These are phyloP conservation scores for Tulasnella sp. DNA, from an alignment of 768 basidiomycete species.

Conservation along the genomic window DNA sequence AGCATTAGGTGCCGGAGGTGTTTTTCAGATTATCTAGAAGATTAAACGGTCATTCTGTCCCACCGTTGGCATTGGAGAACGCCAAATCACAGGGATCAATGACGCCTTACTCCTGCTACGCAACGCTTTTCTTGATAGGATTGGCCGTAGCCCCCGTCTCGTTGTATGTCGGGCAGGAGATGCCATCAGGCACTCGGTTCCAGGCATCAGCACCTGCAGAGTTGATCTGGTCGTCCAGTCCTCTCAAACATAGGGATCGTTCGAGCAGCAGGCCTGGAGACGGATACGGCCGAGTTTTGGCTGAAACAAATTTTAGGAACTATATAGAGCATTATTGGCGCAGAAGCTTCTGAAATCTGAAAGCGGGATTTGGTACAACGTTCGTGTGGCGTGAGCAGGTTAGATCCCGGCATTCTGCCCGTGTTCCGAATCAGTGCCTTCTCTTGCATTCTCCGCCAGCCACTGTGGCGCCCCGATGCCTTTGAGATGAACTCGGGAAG, in stretches of 20 bases:
- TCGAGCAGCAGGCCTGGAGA: constrained; percentile 69
- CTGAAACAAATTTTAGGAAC: constrained; percentile 39
- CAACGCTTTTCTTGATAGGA: constrained; percentile 76
- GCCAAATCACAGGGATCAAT: constrained; percentile 59
- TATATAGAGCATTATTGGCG: neutral
- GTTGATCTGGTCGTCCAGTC: constrained; percentile 79
- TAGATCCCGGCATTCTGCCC: neutral
- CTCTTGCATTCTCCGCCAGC: too few species aligned
- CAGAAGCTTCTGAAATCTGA: too few species aligned
- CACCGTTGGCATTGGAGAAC: constrained; percentile 42
- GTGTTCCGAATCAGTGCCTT: too few species aligned
- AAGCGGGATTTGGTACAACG: too few species aligned
- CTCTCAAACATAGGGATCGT: constrained; percentile 54
- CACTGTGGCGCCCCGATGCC: neutral
- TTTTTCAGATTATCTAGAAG: too few species aligned
- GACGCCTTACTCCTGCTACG: constrained; percentile 84
- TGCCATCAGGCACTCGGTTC: constrained; percentile 61
- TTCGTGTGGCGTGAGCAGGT: neutral
- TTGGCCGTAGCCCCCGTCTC: constrained; percentile 52
- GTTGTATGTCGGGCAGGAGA: constrained; percentile 46
- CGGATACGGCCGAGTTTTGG: constrained; percentile 71
- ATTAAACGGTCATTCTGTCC: constrained; percentile 21
- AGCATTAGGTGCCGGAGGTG: too few species aligned
- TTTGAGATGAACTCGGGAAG: neutral
- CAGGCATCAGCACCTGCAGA: constrained; percentile 48